Evolutionary conservation across 495 filamentous ascomycete genomes (phyloP).

Genomic region (Aspergillus diversus): DNA sequence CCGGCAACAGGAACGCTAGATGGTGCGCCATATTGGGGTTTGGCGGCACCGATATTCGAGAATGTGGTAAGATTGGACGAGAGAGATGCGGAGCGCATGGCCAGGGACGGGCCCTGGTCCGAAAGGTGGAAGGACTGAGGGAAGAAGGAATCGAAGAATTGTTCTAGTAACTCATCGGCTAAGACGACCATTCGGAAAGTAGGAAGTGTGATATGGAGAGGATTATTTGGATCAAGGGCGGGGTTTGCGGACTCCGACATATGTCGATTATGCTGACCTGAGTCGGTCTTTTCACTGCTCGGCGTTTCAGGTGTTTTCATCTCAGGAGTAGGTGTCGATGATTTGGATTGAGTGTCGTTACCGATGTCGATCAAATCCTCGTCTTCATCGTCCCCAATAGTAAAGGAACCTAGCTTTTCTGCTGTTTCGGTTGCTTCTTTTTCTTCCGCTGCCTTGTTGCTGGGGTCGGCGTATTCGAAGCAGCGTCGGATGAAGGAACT

Average conservation of each 20-base stretch:
- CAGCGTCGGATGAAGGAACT: slow-evolving; percentile 94
- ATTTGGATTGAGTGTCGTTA: slow-evolving; percentile 35
- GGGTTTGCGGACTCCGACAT: slow-evolving; percentile 67
- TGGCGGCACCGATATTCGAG: slow-evolving; percentile 62
- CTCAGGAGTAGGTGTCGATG: slow-evolving; percentile 21
- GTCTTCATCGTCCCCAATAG: slow-evolving; percentile 77
- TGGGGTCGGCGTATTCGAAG: slow-evolving; percentile 98
- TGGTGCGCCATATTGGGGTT: slow-evolving; percentile 40
- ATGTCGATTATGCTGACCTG: slow-evolving; percentile 25
- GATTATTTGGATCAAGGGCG: slow-evolving; percentile 88
- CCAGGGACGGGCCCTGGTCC: slow-evolving; percentile 43
- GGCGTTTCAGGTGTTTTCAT: slow-evolving; percentile 19
- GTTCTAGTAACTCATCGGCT: slow-evolving; percentile 91
- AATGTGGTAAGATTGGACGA: slow-evolving; percentile 81
- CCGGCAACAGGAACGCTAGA: slow-evolving; percentile 47
- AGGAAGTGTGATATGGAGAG: slow-evolving; percentile 92
- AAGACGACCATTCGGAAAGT: slow-evolving; percentile 99
- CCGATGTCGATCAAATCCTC: slow-evolving; percentile 70
- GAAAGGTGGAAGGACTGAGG: slow-evolving; percentile 71
- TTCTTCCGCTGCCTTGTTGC: slow-evolving; percentile 48
- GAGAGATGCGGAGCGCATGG: slow-evolving; percentile 61
- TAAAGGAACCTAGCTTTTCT: slow-evolving; percentile 64
- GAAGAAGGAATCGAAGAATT: slow-evolving; percentile 89
- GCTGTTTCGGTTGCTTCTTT: slow-evolving; percentile 37
- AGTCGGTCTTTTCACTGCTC: slow-evolving; percentile 13